A percentile compares a stretch with the other conserved stretches of the same genome.
These are phyloP conservation scores for Tetradesmus lagerheimii DNA, from an alignment of 139 green algal species.

Conservation along the genomic window DNA sequence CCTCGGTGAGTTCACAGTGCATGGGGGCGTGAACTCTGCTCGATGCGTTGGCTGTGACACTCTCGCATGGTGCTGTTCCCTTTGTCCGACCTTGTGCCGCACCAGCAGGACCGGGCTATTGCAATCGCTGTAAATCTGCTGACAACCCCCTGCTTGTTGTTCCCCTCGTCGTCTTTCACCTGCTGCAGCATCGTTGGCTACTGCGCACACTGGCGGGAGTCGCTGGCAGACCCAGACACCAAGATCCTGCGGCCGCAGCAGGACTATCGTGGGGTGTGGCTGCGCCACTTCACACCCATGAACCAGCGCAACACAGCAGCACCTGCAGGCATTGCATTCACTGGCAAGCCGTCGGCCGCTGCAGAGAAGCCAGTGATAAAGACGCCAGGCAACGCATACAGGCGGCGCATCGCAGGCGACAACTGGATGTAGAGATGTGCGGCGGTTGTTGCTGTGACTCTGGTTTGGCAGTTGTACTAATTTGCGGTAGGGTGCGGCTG, in stretches of 20 bases:
- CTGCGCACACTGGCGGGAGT: constrained; percentile 98
- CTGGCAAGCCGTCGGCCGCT: constrained; percentile 1
- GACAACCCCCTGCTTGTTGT: no score
- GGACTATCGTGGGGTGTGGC: constrained; percentile 95
- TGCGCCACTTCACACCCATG: constrained; percentile 85
- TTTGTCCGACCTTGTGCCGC: no score
- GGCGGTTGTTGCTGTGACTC: no score
- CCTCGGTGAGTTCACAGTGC: constrained; percentile 71
- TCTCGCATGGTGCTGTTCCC: no score
- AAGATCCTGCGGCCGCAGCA: constrained; percentile 99
- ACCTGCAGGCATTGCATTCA: constrained; percentile 15
- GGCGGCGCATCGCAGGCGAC: constrained; percentile 80
- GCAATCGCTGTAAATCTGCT: no score
- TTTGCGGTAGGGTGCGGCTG: no score
- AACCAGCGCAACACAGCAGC: not conserved
- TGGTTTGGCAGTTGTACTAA: no score
- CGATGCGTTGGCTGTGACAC: no score
- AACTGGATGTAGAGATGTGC: constrained; percentile 81
- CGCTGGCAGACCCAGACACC: constrained; percentile 93
- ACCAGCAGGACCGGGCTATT: no score
- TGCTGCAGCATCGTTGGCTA: constrained; percentile 88
- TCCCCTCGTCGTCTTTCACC: not conserved
- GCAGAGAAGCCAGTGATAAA: constrained; percentile 56
- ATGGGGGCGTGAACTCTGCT: not conserved
- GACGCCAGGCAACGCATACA: constrained; percentile 89